Evolutionary conservation across 2,329 filamentous ascomycete genomes (phyloP).

Genomic region (Xylaria hypoxylon): DNA sequence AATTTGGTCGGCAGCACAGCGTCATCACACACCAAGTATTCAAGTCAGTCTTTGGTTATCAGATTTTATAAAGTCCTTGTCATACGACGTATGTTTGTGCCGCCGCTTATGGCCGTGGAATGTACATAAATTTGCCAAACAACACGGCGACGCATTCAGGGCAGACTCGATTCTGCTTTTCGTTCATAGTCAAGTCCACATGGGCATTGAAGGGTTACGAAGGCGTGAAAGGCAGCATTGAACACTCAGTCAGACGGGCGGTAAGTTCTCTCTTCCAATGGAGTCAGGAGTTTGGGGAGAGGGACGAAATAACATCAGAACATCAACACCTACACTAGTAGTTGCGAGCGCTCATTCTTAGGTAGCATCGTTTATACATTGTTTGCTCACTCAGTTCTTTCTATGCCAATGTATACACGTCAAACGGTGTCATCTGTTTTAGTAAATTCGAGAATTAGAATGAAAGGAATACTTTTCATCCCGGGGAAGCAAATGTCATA

Average conservation of each 20-base stretch:
- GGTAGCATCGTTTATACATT: constrained; percentile 35
- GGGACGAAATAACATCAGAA: constrained; percentile 39
- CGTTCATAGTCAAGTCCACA: constrained; percentile 37
- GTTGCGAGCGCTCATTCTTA: constrained; percentile 36
- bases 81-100: constrained; percentile 15
- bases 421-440: constrained; percentile 4
- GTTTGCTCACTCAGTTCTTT: constrained; percentile 20
- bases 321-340: constrained; percentile 32
- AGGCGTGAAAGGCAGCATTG: constrained; percentile 41
- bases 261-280: constrained; percentile 34
- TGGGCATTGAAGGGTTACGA: constrained; percentile 39
- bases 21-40: constrained; percentile 3
- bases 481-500: not conserved
- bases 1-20: constrained; percentile 10
- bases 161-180: constrained; percentile 36
- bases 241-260: constrained; percentile 44
- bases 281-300: constrained; percentile 40
- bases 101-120: constrained; percentile 30
- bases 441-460: constrained; percentile 8
- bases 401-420: constrained; percentile 1
- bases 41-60: constrained; percentile 27
- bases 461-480: constrained; percentile 1
- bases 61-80: constrained; percentile 22
- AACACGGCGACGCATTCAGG: constrained; percentile 35
- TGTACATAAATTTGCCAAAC: constrained; percentile 40